Conservation (phyloP, 345 rosid species). For the Barbarea vulgaris region DNA sequence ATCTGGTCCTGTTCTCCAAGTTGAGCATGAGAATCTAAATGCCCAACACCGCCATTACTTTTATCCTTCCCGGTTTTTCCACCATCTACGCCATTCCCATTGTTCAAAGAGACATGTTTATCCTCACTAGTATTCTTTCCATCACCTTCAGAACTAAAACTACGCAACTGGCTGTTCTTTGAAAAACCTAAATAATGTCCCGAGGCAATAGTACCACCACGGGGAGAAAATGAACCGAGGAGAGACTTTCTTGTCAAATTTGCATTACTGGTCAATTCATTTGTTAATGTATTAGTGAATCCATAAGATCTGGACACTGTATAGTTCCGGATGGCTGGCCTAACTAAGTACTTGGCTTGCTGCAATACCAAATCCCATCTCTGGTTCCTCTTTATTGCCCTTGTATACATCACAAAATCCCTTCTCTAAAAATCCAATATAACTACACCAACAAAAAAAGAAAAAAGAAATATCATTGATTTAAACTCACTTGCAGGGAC, state of each 20-base stretch:
- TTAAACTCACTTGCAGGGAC: constrained; percentile 4
- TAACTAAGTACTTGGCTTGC: constrained; percentile 49
- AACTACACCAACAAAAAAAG: constrained; percentile 22
- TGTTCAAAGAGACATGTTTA: constrained; percentile 55
- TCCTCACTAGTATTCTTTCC: constrained; percentile 82
- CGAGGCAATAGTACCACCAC: constrained; percentile 30
- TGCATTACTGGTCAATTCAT: constrained; percentile 32
- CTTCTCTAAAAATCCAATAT: constrained; percentile 24
- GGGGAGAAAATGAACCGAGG: constrained; percentile 37
- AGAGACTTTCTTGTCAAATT: constrained; percentile 46
- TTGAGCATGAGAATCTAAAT: constrained; percentile 63
- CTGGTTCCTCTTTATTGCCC: constrained; percentile 65
- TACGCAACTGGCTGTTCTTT: constrained; percentile 50
- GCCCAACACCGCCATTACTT: constrained; percentile 40
- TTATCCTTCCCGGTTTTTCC: constrained; percentile 48
- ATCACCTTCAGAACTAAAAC: constrained; percentile 80
- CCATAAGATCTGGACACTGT: constrained; percentile 43
- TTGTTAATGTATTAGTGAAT: constrained; percentile 31
- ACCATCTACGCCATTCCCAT: constrained; percentile 47
- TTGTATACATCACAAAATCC: constrained; percentile 63
- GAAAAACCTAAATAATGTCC: constrained; percentile 33
- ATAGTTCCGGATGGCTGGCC: constrained; percentile 45
- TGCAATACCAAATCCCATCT: constrained; percentile 59
- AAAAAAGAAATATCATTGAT: neutral
- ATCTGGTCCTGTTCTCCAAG: constrained; percentile 93